Evolutionary conservation across 371 early-diverging fungal species (phyloP).

Genomic region (Parasitella parasitica): DNA sequence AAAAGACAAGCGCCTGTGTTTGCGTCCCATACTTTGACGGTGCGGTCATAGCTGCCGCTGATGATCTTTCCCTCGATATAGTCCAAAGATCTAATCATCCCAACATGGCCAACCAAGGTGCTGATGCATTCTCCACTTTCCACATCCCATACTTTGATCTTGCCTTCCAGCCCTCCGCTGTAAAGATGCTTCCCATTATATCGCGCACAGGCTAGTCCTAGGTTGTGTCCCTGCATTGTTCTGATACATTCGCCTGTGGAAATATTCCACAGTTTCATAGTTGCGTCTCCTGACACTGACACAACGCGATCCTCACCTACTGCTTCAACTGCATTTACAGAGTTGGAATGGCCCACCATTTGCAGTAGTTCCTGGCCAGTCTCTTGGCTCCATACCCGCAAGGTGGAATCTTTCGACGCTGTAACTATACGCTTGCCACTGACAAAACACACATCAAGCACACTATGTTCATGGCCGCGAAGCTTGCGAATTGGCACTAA

Average conservation of each 20-base stretch:
- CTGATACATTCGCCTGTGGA: conserved; percentile 63
- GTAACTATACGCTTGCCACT: conserved; percentile 65
- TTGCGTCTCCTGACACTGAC: conserved; percentile 87
- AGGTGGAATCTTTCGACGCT: conserved; percentile 75
- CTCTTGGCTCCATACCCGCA: conserved; percentile 47
- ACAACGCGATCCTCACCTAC: conserved; percentile 62
- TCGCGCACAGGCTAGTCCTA: conserved; percentile 94
- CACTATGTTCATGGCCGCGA: conserved; percentile 72
- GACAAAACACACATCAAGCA: conserved; percentile 82
- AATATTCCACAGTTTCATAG: conserved; percentile 86
- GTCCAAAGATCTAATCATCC: conserved; percentile 90
- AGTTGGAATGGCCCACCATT: conserved; percentile 79
- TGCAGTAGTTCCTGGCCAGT: conserved; percentile 60
- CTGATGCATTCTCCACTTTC: conserved; percentile 72
- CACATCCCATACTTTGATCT: conserved; percentile 93
- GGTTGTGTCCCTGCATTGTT: conserved; percentile 68
- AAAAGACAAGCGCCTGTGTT: conserved; percentile 41
- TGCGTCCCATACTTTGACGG: conserved; percentile 92
- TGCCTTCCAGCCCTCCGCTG: conserved; percentile 91
- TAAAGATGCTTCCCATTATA: conserved; percentile 83
- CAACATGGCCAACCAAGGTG: conserved; percentile 85
- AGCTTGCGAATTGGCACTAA: conserved; percentile 45
- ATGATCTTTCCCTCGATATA: conserved; percentile 54
- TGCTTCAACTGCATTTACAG: conserved; percentile 88
- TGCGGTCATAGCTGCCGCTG: conserved; percentile 83